Base-by-base conservation (phyloP, 768 basidiomycete genomes). In the Tremella yokohamensis region DNA sequence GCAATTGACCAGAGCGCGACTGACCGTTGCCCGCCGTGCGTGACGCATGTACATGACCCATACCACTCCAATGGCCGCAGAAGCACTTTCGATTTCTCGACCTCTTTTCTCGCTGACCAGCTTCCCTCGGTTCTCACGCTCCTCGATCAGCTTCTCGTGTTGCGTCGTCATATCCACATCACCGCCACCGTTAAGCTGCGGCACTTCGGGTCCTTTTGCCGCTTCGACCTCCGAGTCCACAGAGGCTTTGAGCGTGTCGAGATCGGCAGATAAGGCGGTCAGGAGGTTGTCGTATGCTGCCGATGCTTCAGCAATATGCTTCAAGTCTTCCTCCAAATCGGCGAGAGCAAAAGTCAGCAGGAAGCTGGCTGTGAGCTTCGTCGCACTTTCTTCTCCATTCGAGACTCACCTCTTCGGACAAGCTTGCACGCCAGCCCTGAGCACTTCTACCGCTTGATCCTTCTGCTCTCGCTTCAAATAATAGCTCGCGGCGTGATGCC, bases 401-500 rank as follows among this genome's bases (percentile, higher is more conserved):
- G 2, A 8, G 13, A 57, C 80, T 22, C 54, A 87, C 88, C 87
- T 89, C 6, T 83, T 79, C 0, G 90, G 86, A 73, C 91, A 94
- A 6, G 92, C 92, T 65, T 90, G 85, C 51, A 93, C 81, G 9
- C 94, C 94, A 1, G 85, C 82, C 75, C 87, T 88, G 49, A 96
- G 81, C 37, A 89, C 83, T n/a, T 82, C 80, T 22, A 86, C 66
- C 0, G 89, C 90, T 57, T 98, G 92, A 12, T 97, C 91, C 8
- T 80, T 76, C 76, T 87, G 88, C 58, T 86, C 87, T 39, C 87
- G 79, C 49, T 82, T 83, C 54, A 81, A 79, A n/a, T 85, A 86
- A 85, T 89, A 94, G 20, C 81, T 83, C 66, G 87, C 90, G 3
- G 90, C 89, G 84, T 93, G 89, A 74, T 87, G 92, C 96, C 94